Percentiles rank a stretch among this genome's conserved stretches.
Evolutionary conservation across 2,329 filamentous ascomycete species (phyloP).

Genomic region (Plectosphaerella cucumerina): DNA sequence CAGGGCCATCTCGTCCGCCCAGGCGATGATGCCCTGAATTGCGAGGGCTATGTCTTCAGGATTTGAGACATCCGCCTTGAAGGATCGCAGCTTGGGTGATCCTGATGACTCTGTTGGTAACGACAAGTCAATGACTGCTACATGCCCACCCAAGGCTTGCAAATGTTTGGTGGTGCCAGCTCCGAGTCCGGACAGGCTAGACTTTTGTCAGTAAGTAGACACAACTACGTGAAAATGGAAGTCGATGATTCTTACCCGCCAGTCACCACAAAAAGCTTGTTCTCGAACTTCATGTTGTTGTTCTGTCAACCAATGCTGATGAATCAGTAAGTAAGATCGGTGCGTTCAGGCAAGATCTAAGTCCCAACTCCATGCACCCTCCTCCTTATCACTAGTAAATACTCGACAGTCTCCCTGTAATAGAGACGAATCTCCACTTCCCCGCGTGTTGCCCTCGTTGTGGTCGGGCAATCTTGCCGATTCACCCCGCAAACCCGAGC

Average conservation of each 20-base stretch:
- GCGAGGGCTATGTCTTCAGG: constrained; percentile 59
- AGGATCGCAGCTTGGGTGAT: constrained; percentile 53
- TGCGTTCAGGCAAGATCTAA: no score
- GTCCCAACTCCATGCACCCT: no score
- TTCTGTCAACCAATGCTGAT: no score
- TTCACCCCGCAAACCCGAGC: no score
- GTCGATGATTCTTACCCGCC: constrained; percentile 48
- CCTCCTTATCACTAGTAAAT: no score
- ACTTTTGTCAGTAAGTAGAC: constrained; percentile 1
- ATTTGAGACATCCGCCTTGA: constrained; percentile 62
- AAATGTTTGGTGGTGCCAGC: constrained; percentile 54
- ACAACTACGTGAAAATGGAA: not conserved
- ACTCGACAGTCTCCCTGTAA: no score
- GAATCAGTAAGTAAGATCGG: no score
- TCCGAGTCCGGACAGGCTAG: constrained; percentile 58
- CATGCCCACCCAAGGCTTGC: constrained; percentile 46
- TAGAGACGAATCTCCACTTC: no score
- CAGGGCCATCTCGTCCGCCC: constrained; percentile 58
- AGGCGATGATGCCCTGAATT: constrained; percentile 54
- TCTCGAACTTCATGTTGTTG: no score
- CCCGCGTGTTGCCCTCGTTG: no score
- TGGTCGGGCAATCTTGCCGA: no score
- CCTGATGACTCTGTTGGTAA: constrained; percentile 56
- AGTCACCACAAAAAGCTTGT: constrained; percentile 58
- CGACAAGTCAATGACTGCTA: constrained; percentile 53